phyloP scores from a whole-genome alignment of 2,329 filamentous ascomycete species.

The Aspergillus candidus region DNA sequence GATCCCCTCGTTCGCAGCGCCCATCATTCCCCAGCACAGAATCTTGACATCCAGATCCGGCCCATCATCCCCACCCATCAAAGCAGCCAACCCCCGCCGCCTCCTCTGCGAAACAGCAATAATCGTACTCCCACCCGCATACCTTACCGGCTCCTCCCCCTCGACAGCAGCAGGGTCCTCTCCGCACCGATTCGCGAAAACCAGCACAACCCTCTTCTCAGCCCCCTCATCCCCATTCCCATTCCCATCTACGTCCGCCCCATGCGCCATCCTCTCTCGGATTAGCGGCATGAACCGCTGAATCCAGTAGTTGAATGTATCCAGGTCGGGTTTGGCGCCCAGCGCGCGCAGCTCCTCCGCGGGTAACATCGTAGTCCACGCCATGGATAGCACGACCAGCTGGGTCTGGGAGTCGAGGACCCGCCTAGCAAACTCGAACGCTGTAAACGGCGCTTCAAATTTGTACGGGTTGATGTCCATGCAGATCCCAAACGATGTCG shows the following conservation, averaged over 20 bases:
- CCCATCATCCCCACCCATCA: slow-evolving; percentile 10
- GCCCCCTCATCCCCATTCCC: slow-evolving; percentile 7
- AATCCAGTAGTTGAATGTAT: slow-evolving; percentile 60
- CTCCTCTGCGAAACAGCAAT: slow-evolving; percentile 33
- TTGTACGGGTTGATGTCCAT: slow-evolving; percentile 58
- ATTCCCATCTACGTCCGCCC: slow-evolving; percentile 20
- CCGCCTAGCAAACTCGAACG: slow-evolving; percentile 56
- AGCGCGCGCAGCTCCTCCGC: slow-evolving; percentile 44
- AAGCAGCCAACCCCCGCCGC: slow-evolving; percentile 1
- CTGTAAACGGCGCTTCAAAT: slow-evolving; percentile 53
- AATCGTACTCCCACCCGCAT: slow-evolving; percentile 45
- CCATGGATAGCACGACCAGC: slow-evolving; percentile 57
- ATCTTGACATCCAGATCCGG: slow-evolving; percentile 32
- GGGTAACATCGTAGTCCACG: slow-evolving; percentile 52
- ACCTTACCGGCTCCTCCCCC: slow-evolving; percentile 36
- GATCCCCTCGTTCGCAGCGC: slow-evolving; percentile 40
- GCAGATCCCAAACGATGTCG: slow-evolving; percentile 45
- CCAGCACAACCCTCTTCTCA: slow-evolving; percentile 36
- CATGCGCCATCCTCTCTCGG: slow-evolving; percentile 25
- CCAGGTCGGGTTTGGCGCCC: slow-evolving; percentile 47
- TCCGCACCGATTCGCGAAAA: slow-evolving; percentile 44
- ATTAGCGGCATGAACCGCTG: slow-evolving; percentile 51
- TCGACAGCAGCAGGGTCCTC: slow-evolving; percentile 33
- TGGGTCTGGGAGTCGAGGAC: slow-evolving; percentile 45
- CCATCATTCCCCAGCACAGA: slow-evolving; percentile 43